Conservation (phyloP, 2,329 filamentous ascomycete genomes). For the Ophiostoma tasmaniense region DNA sequence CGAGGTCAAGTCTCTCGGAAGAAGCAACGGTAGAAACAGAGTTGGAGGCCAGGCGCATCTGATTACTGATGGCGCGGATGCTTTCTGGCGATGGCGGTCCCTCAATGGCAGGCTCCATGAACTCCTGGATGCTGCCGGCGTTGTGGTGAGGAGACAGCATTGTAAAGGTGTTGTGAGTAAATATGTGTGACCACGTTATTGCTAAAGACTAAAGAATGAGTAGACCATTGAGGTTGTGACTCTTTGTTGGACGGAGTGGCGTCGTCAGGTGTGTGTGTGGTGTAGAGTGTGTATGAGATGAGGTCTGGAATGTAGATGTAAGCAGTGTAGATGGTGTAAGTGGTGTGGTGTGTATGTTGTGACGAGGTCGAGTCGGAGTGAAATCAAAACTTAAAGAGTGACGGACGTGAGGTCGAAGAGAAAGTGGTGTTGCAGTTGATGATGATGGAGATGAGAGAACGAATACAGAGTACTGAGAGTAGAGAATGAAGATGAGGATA, state of each 20-base stretch:
- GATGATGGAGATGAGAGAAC: not conserved
- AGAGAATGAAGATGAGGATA: not conserved
- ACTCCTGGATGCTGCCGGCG: conserved; percentile 30
- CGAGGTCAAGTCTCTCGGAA: not conserved
- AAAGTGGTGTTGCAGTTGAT: conserved; percentile 2
- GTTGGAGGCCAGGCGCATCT: conserved; percentile 37
- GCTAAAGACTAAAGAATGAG: not conserved
- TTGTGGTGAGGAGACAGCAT: conserved; percentile 11
- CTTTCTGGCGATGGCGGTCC: conserved; percentile 53
- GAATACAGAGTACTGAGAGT: not conserved
- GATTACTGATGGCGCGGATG: conserved; percentile 49
- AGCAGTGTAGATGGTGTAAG: not conserved
- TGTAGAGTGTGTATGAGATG: not conserved
- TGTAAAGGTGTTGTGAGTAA: not conserved
- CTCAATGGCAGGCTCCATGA: conserved; percentile 51
- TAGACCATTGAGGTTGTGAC: not conserved
- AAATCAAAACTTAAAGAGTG: conserved; percentile 19
- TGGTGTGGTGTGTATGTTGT: not conserved
- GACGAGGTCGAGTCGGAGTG: not conserved
- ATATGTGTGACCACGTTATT: not conserved
- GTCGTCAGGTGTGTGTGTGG: not conserved
- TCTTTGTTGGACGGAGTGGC: not conserved
- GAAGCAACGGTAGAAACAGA: conserved; percentile 35
- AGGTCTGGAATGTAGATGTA: conserved; percentile 2
- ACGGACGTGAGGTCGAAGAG: conserved; percentile 9